Conservation (phyloP, 2,329 filamentous ascomycete genomes). For the Pyrenochaeta sp. region DNA sequence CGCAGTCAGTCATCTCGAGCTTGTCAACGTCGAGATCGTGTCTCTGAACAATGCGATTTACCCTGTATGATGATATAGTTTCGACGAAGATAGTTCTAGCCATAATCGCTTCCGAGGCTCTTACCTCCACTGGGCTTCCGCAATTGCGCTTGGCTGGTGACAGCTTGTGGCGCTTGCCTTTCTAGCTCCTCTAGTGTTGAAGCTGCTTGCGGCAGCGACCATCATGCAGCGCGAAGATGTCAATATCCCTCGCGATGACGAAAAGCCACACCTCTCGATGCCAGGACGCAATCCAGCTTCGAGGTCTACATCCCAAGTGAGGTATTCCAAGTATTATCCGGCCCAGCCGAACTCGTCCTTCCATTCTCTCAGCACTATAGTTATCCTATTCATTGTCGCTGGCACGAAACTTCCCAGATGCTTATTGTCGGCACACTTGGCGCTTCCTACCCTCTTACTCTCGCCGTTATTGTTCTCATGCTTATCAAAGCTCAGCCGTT, state of each 20-base stretch:
- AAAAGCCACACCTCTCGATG: neutral
- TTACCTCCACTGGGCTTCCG: neutral
- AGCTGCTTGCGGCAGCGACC: neutral
- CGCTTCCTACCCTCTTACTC: neutral
- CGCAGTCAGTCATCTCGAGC: neutral
- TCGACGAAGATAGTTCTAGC: neutral
- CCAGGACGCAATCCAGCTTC: neutral
- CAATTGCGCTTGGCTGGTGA: neutral
- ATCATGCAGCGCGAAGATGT: neutral
- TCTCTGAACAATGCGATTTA: neutral
- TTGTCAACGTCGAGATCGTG: neutral
- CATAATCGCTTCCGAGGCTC: neutral
- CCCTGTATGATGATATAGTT: neutral
- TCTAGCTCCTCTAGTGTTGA: neutral
- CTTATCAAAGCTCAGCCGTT: neutral
- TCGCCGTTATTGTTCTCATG: neutral
- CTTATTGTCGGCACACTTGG: neutral
- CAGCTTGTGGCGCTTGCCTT: neutral
- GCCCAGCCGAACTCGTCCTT: neutral
- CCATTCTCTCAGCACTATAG: neutral
- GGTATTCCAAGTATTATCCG: neutral
- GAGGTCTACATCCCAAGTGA: neutral
- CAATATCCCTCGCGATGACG: neutral
- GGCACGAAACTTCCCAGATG: neutral
- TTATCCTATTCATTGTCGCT: neutral